These are phyloP conservation scores for Rheum nobile DNA, from an alignment of 148 eudicot species.

Conservation along the genomic window DNA sequence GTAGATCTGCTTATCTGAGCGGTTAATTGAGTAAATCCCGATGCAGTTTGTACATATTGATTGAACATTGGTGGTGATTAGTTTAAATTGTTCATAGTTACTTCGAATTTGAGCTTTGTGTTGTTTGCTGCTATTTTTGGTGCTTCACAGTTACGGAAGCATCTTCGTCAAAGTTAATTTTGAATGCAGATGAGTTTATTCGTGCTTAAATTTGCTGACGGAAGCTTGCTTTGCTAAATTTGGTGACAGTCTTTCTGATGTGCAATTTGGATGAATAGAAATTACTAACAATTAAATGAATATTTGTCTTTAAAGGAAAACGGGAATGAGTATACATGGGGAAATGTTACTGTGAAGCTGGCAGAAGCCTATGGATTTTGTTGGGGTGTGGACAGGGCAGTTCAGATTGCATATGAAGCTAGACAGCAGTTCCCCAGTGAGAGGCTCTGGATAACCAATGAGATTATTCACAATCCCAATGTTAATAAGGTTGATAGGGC, in stretches of 20 bases:
- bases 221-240: not conserved
- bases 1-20: no score
- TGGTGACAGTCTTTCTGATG: not conserved
- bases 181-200: not conserved
- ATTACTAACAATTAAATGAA: no score
- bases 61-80: no score
- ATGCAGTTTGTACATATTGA: no score
- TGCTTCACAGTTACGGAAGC: no score
- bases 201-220: not conserved
- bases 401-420: constrained; percentile 97
- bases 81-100: no score
- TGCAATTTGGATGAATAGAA: not conserved
- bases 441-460: constrained; percentile 90
- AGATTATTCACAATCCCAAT: constrained; percentile 95
- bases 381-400: constrained; percentile 98
- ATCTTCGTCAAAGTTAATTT: not conserved
- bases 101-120: no score
- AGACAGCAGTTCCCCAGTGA: constrained; percentile 75
- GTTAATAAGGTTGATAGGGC: constrained; percentile 58
- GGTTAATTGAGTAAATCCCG: no score
- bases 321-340: constrained; percentile 82
- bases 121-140: no score
- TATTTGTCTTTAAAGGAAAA: constrained; percentile 88
- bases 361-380: constrained; percentile 94
- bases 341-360: constrained; percentile 83